phyloP scores from a whole-genome alignment of 2,329 filamentous ascomycete genomes.

The Monilinia fructicola region DNA sequence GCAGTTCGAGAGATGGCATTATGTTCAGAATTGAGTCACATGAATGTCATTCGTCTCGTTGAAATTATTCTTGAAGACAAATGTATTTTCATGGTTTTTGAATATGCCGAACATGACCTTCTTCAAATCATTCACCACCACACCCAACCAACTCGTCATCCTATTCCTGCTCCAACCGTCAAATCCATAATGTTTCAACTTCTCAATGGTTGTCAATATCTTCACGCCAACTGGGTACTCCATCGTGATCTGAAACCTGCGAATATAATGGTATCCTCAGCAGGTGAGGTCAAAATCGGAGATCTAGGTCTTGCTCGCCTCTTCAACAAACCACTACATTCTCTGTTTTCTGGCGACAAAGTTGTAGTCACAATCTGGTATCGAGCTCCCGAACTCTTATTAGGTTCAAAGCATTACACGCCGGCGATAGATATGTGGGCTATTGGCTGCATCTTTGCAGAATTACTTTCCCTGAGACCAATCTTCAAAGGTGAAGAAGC shows the following conservation, averaged over 20 bases:
- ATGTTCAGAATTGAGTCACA: constrained; percentile 85
- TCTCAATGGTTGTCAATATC: constrained; percentile 88
- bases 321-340: constrained; percentile 91
- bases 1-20: constrained; percentile 97
- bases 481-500: constrained; percentile 99
- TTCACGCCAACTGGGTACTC: constrained; percentile 95
- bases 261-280: constrained; percentile 96
- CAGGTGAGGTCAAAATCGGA: constrained; percentile 89
- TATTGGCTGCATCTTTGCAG: constrained; percentile 95
- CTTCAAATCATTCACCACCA: constrained; percentile 98
- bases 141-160: constrained; percentile 78
- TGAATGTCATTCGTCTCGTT: constrained; percentile 84
- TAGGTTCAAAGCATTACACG: constrained; percentile 94
- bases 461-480: constrained; percentile 82
- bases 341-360: constrained; percentile 90
- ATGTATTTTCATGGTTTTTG: constrained; percentile 99
- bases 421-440: constrained; percentile 98
- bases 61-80: constrained; percentile 98
- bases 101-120: constrained; percentile 96
- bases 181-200: constrained; percentile 96
- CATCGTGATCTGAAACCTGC: constrained; percentile 96
- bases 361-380: constrained; percentile 99
- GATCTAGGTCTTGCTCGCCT: constrained; percentile 89
- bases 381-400: constrained; percentile 86
- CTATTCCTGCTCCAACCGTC: constrained; percentile 84